Evolutionary conservation across 73 alveolate genomes (phyloP), one percentile per base, ranked within the genome.

Genomic region (Symbiodinium pilosum): DNA sequence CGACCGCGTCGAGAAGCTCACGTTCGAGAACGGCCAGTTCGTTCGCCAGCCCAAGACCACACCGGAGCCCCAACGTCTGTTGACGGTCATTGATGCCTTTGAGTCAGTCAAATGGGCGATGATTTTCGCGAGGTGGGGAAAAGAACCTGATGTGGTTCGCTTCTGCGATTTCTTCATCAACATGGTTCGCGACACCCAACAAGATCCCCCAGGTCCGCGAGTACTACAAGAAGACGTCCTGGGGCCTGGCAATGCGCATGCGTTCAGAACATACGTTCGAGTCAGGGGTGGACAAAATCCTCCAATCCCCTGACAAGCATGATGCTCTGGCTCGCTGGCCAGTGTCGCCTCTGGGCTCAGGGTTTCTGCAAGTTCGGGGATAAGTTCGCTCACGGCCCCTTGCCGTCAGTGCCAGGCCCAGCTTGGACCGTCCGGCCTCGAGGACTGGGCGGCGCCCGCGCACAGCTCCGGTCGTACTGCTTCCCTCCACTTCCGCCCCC

Each of bases 71-170:
- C 77, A 59, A 8, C 18, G 28, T 7, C 16, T 36, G 38, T 40
- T 38, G 39, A 38, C 52, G 3, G 34, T 38, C 39, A 36, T 83
- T 34, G 88, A 83, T 36, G 88, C 64, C 39, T 24, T 83, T 34
- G 88, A 83, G 34, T 2, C 88, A 21, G 39, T 9, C 18, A 38
- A 64, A 38, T 83, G 88, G 88, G 88, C 88, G 40, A 83, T 83
- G 88, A 14, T 83, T 16, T 83, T 38, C 64, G 88, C 88, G 28
- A 8, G 56, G 59, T 42, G 52, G 64, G 88, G 59, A 30, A 40
- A 38, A 6, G 88, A 83, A 64, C 40, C 12, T 21, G 88, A 21
- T 32, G 21, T 83, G 39, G 56, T 16, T 32, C 18, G 40, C 64
- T 83, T 36, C 39, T 18, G 30, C 44, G 43, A n/a, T 43, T 71